Percentiles rank a stretch among this genome's conserved stretches.
These are phyloP conservation scores for Tetrahymena borealis DNA, from an alignment of 73 alveolate species.

Conservation along the genomic window DNA sequence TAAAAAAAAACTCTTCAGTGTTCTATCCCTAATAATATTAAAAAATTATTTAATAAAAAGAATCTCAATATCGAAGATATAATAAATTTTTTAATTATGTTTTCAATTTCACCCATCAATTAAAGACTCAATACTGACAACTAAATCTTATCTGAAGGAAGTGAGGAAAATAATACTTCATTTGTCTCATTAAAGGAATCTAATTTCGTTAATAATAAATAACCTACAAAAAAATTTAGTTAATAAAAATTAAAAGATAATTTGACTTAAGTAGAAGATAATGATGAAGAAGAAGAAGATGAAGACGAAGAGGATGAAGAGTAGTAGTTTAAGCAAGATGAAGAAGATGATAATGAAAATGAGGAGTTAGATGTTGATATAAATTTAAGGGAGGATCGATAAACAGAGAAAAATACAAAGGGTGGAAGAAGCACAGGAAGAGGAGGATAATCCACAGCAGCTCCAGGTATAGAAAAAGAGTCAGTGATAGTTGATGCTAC, in stretches of 20 bases:
- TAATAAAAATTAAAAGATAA: no score
- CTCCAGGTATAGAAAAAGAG: background rate
- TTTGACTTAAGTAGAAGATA: no score
- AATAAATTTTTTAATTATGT: background rate
- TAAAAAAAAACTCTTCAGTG: background rate
- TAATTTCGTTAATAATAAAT: no score
- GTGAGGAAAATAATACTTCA: background rate
- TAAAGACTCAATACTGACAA: background rate
- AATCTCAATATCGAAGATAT: background rate
- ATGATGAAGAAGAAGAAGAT: no score
- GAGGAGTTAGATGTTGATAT: no score
- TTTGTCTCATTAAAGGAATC: background rate
- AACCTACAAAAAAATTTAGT: no score
- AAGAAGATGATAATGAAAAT: no score
- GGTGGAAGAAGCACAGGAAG: no score
- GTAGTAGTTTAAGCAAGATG: no score
- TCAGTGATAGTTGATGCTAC: background rate
- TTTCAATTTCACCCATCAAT: background rate
- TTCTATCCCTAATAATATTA: background rate
- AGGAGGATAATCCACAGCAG: background rate
- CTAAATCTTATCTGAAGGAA: background rate
- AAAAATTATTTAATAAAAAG: background rate
- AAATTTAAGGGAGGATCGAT: no score
- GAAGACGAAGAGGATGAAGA: no score
- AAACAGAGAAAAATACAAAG: no score